These are phyloP conservation scores for Lithocarpus polystachyus DNA, from an alignment of 306 rosid genomes.

Conservation along the genomic window DNA sequence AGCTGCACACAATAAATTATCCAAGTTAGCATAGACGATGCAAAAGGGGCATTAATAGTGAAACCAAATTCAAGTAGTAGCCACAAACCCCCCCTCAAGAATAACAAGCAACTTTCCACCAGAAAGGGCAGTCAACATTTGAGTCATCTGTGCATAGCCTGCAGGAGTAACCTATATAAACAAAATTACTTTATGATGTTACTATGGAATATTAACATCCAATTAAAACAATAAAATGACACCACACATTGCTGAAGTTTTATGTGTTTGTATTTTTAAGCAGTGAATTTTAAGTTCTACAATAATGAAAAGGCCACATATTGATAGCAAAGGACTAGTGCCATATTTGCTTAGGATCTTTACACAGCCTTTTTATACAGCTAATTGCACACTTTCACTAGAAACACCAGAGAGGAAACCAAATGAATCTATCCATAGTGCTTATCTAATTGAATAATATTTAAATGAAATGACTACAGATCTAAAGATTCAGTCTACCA, in stretches of 20 bases:
- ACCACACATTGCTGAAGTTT: background rate
- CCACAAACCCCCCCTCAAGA: slow-evolving; percentile 95
- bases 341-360: slow-evolving; percentile 3
- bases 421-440: background rate
- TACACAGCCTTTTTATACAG: slow-evolving; percentile 15
- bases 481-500: background rate
- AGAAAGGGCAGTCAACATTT: slow-evolving; percentile 65
- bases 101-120: slow-evolving; percentile 94
- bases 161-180: slow-evolving; percentile 74
- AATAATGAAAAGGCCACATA: slow-evolving; percentile 6
- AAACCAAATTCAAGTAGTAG: slow-evolving; percentile 29
- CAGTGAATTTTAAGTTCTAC: background rate
- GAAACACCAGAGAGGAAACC: background rate
- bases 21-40: slow-evolving; percentile 25
- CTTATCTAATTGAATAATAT: slow-evolving; percentile 2
- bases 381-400: slow-evolving; percentile 10
- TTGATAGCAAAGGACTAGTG: background rate
- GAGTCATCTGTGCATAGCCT: slow-evolving; percentile 93
- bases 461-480: background rate
- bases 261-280: background rate
- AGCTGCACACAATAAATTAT: slow-evolving; percentile 53
- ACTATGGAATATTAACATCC: background rate
- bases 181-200: slow-evolving; percentile 21
- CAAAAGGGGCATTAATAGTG: slow-evolving; percentile 10
- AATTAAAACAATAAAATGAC: background rate